Base-by-base conservation (phyloP, 257 asterid genomes). In the Solanum chilense region DNA sequence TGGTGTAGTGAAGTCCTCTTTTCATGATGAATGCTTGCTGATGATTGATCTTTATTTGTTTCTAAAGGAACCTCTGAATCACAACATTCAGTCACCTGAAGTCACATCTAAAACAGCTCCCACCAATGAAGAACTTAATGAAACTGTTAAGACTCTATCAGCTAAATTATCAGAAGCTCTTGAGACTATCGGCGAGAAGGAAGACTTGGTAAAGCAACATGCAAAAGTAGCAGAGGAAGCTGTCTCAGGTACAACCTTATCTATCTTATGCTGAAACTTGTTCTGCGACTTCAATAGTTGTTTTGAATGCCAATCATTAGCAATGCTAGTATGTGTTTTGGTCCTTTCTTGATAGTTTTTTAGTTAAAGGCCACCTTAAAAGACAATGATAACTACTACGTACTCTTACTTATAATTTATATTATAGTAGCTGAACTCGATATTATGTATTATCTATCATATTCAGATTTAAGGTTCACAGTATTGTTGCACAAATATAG, bases 211-310 rank as follows among this genome's bases (percentile, higher is more conserved):
- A 60, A 94, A 94, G 91, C 98, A 97, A 90, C 99, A 97, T 87
- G 90, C 97, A 25, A 95, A 94, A 93, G 99, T 97, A 83, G 96
- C 99, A 18, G 98, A 97, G 91, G 99, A 97, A 92, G 99, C 99
- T 85, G 98, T 97, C 88, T 91, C 98, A 85, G 99, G 99, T 96
- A 90, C 80, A 86, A 66, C 29, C 16, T 84, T 66, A 18, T 18
- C 78, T 87, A 69, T 15, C 29, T 69, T 42, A 85, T 74, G 25
- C 60, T 23, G 44, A 35, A 29, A 41, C 66, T 78, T 41, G 3
- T 45, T 78, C 84, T 27, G 66, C 66, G n/a, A 78, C 39, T 78
- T 44, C 31, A 62, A 25, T 37, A 84, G 41, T 64, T 69, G 45
- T 27, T 47, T 44, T 29, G 29, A 66, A 18, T 69, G 20, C 33